Evolutionary conservation across 768 basidiomycete species (phyloP), one percentile per base, ranked within the genome.

Genomic region (Lactifluus subvellereus): DNA sequence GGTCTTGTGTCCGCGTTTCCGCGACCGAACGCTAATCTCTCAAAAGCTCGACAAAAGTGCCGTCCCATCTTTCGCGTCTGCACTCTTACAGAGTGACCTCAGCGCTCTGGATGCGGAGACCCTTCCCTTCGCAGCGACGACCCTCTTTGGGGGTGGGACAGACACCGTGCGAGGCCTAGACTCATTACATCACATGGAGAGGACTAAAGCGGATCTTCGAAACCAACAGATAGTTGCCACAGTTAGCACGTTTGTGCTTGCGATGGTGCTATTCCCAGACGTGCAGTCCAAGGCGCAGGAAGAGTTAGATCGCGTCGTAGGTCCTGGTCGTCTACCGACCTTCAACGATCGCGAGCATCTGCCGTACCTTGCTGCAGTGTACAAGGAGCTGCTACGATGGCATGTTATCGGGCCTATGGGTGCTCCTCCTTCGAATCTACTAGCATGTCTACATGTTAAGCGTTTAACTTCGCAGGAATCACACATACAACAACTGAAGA

Each of bases 301-400:
- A 38, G 71, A 72, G 45, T 50, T 72, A 14, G 71, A 70, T 38
- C 42, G 55, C 9, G 63, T 71, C 5, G 47, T 72, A 8, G 71
- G 71, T 6, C 1, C 14, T 11, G 33, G 42, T 42, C 58, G 70
- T 16, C 55, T 71, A 13, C 71, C 71, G 6, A 64, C n/a, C 3
- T 43, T 66, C 30, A 35, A 57, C 1, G 70, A 71, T 10, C 42
- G 60, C 45, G 62, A 56, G 22, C 27, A 33, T 43, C 52, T 72
- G 16, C 72, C 72, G 10, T 72, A 72, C 47, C 49, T 70, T 30
- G 63, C 63, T 2, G 70, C 70, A 11, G 16, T 72, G 14, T 48
- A 69, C 48, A 66, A 68, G 57, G 72, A 72, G 59, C 53, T 64
- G 22, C 35, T 72, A 35, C 57, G 72, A 48, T 72, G 69, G 70